Conservation (phyloP, 352 stramenopile species). For the Pythium brassicae region DNA sequence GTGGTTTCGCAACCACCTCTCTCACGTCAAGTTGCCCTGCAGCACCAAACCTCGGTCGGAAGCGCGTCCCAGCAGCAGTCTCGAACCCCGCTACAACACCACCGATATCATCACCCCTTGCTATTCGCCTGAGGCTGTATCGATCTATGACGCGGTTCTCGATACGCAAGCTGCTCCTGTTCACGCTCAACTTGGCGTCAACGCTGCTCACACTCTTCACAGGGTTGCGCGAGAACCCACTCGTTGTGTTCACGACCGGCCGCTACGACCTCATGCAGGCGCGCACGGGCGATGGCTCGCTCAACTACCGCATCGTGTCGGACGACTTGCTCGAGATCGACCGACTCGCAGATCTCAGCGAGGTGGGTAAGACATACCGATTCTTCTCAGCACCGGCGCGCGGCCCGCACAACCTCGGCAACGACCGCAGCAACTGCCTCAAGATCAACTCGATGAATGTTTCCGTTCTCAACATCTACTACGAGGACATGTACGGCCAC, state of each 20-base stretch:
- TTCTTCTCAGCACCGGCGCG: conserved; percentile 24
- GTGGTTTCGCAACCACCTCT: neutral
- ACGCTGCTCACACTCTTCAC: conserved; percentile 28
- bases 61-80: too few species aligned
- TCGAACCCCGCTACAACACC: too few species aligned
- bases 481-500: conserved; percentile 33
- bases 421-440: conserved; percentile 36
- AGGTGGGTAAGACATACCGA: conserved; percentile 3
- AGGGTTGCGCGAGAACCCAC: conserved; percentile 23
- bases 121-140: too few species aligned
- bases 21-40: neutral
- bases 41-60: too few species aligned
- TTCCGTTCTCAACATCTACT: conserved; percentile 23
- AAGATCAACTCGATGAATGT: conserved; percentile 38
- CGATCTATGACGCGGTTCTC: neutral
- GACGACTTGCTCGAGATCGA: conserved; percentile 9
- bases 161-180: conserved; percentile 6
- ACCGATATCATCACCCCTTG: too few species aligned
- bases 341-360: conserved; percentile 5
- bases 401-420: conserved; percentile 20
- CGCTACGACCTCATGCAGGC: conserved; percentile 17
- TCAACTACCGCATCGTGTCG: conserved; percentile 26
- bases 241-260: conserved; percentile 14
- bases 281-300: conserved; percentile 12
- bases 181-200: conserved; percentile 14